Percentiles rank a stretch among this genome's conserved stretches.
phyloP scores from a whole-genome alignment of 2,329 filamentous ascomycete genomes.

The Achaetomium macrosporum region DNA sequence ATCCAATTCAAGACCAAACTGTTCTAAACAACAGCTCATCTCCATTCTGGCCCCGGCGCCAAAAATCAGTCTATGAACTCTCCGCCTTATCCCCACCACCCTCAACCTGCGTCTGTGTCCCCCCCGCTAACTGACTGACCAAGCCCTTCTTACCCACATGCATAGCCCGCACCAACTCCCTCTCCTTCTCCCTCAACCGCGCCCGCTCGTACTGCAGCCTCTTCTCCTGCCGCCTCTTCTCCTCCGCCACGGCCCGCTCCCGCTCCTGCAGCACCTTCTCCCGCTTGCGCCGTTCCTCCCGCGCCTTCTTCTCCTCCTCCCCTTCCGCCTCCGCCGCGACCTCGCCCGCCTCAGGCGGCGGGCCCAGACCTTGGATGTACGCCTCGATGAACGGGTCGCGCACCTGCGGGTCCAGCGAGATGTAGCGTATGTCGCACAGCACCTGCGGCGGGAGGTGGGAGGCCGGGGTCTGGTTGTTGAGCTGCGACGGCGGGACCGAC shows the following conservation, averaged over 20 bases:
- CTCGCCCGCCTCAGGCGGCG: conserved; percentile 44
- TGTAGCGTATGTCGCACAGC: conserved; percentile 62
- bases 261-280: conserved; percentile 63
- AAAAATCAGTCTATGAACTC: background rate
- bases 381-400: conserved; percentile 61
- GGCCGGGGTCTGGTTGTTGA: conserved; percentile 55
- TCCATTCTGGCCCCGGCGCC: too few species aligned
- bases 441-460: conserved; percentile 56
- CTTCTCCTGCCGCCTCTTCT: conserved; percentile 54
- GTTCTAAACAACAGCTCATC: background rate
- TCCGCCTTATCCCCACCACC: background rate
- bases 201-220: conserved; percentile 57
- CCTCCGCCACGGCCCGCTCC: conserved; percentile 55
- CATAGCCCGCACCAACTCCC: conserved; percentile 64
- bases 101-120: background rate
- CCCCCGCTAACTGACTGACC: conserved; percentile 47
- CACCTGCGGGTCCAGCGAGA: conserved; percentile 55
- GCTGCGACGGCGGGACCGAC: conserved; percentile 48
- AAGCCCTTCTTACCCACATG: conserved; percentile 61
- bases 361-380: conserved; percentile 58
- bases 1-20: too few species aligned
- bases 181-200: conserved; percentile 58
- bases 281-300: conserved; percentile 50
- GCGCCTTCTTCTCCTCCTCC: conserved; percentile 46
- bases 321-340: conserved; percentile 35